Base-by-base conservation (phyloP, 2,329 filamentous ascomycete species). In the Arthrinium phaeospermum region DNA sequence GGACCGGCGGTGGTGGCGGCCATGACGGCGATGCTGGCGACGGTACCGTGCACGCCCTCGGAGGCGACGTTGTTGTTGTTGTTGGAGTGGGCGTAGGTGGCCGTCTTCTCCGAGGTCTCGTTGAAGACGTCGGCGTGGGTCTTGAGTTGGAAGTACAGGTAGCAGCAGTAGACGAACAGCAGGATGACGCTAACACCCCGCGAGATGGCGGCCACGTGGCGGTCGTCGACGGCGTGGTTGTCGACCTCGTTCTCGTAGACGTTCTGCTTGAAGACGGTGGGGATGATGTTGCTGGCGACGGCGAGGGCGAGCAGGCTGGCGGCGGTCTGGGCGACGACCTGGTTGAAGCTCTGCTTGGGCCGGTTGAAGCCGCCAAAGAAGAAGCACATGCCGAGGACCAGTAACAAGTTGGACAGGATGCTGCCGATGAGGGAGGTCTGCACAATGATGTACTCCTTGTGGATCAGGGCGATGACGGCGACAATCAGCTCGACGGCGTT, bases 401-500 rank as follows among this genome's bases (percentile, higher is more conserved):
- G 89, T 4, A 98, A 88, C 72, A 98, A 83, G 80, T 98, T 98
- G 57, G 95, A 98, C 30, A 98, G 86, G 81, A 98, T 97, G 81
- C 92, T 95, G 71, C 95, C 95, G 74, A 98, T 94, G 41, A 98
- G 86, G 0, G 95, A 98, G 0, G 95, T 97, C 82, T 98, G 94
- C 8, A 98, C 95, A 73, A 98, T 97, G 46, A 92, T 85, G 34
- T 97, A 90, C 82, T 97, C 90, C 70, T 88, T 81, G 73, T 97
- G 89, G 41, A 89, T 84, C 67, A 98, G 84, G 0, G 95, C 95
- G 76, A 98, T 93, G 76, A 98, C 90, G 34, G 94, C 93, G 64
- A 98, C 94, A 74, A 97, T 97, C 77, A 97, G 84, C 80, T 97
- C 94, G 73, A 97, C 94, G 5, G 94, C 94, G 79, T 97, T 97